Base-by-base conservation (phyloP, 2,329 filamentous ascomycete genomes). In the Septoria petroselini region DNA sequence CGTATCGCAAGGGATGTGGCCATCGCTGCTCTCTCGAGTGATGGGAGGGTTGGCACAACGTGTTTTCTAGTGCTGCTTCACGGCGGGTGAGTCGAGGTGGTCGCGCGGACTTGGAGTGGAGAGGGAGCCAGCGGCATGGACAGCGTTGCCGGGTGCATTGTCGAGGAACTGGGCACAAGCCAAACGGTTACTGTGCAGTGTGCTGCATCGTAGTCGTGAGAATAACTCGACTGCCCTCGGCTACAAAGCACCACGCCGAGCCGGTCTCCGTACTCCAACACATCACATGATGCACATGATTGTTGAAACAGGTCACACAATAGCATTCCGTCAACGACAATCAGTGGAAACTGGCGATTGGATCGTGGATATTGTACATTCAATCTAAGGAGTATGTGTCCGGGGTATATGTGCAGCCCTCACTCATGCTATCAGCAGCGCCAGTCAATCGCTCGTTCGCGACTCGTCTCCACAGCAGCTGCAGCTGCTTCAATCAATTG, bases 171-270 rank as follows among this genome's bases (percentile, higher is more conserved):
- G 21, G 23, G 23, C 12, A 12, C 11, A 31, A n/a, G 43, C 25
- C 33, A 17, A 8, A 9, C 18, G 21, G 29, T 29, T 17, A 46
- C 43, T 46, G 43, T 46, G 34, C 33, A 46, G 43, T 39, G 34
- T 27, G 34, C 43, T 46, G 43, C 43, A 46, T 46, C 43, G 43
- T 46, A 46, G 43, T 31, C 29, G 43, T 46, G 31, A 46, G 43
- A 38, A 46, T 46, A 46, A 38, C 34, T 39, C 29, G n/a, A 38
- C 33, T 30, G 27, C 29, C 43, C 43, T 46, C 43, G 43, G 43
- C 17, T 9, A 39, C 40, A 27, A 27, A 27, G 23, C 9, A 17
- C 31, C 31, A 31, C 23, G 43, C 43, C 34, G 43, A 46, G 43
- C 37, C 34, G 29, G 23, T 42, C 40, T 25, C 25, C 25, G 17